These are phyloP conservation scores for Colletotrichum theobromicola DNA, from an alignment of 2,329 filamentous ascomycete genomes.

Conservation along the genomic window DNA sequence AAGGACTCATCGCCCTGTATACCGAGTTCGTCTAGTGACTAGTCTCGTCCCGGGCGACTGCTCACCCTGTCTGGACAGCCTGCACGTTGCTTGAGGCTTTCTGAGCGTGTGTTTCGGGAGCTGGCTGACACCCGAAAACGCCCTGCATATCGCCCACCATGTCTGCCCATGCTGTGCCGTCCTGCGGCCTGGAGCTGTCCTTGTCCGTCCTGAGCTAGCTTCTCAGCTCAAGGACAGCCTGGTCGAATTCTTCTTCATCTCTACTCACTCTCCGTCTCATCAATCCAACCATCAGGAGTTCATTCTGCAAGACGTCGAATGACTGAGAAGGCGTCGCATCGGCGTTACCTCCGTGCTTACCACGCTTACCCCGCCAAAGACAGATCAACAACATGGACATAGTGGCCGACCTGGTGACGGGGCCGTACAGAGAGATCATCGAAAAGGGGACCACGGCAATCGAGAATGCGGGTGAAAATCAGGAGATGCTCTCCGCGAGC, in stretches of 20 bases:
- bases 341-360: background rate
- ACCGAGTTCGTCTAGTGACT: background rate
- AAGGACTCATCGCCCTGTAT: background rate
- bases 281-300: background rate
- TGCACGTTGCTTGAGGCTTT: background rate
- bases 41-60: background rate
- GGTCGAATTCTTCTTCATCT: background rate
- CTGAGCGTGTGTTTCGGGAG: conserved; percentile 5
- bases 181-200: conserved; percentile 6
- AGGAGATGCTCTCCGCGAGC: conserved; percentile 56
- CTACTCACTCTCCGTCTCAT: background rate
- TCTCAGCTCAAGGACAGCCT: background rate
- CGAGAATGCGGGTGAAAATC: conserved; percentile 49
- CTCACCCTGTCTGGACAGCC: background rate
- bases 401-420: conserved; percentile 49
- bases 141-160: conserved; percentile 14
- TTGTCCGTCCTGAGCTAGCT: background rate
- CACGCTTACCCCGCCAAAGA: background rate
- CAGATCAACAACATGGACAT: conserved; percentile 38
- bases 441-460: conserved; percentile 54
- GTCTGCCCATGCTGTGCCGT: background rate
- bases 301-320: background rate
- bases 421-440: conserved; percentile 58
- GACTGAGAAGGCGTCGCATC: background rate
- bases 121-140: conserved; percentile 4